Evolutionary conservation across 2,329 filamentous ascomycete genomes (phyloP).

Genomic region (Xylaria sp.): DNA sequence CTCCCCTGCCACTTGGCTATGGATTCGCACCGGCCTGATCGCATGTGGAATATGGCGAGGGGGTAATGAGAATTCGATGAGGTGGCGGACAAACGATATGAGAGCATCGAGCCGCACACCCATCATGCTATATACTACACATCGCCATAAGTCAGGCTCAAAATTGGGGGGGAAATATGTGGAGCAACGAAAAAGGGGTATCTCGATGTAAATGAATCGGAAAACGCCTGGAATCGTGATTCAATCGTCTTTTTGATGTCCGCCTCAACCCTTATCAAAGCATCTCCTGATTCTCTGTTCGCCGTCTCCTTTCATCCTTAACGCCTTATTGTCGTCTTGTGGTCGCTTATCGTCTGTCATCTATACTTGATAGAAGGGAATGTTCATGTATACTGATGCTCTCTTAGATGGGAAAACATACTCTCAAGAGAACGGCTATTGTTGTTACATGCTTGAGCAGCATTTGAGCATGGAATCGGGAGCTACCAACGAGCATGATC

Average conservation of each 20-base stretch:
- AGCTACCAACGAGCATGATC: slow-evolving; percentile 1
- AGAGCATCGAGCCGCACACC: slow-evolving; percentile 25
- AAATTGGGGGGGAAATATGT: slow-evolving; percentile 17
- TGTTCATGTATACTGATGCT: neutral
- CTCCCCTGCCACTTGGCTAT: slow-evolving; percentile 48
- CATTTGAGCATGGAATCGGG: neutral
- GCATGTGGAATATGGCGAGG: slow-evolving; percentile 40
- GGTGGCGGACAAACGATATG: slow-evolving; percentile 27
- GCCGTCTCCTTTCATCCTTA: slow-evolving; percentile 19
- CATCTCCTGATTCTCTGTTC: slow-evolving; percentile 26
- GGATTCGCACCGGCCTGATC: slow-evolving; percentile 32
- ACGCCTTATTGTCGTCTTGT: slow-evolving; percentile 29
- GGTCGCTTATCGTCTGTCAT: slow-evolving; percentile 2
- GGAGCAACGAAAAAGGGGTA: slow-evolving; percentile 40
- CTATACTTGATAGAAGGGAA: neutral
- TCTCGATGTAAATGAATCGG: slow-evolving; percentile 29
- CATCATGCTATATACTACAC: slow-evolving; percentile 45
- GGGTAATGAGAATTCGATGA: slow-evolving; percentile 27
- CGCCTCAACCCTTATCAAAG: slow-evolving; percentile 23
- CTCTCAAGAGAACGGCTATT: neutral
- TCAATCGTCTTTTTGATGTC: slow-evolving; percentile 24
- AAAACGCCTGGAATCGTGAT: slow-evolving; percentile 31
- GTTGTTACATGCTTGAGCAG: neutral
- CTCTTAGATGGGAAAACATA: neutral
- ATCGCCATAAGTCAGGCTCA: slow-evolving; percentile 26